Evolutionary conservation across 345 rosid species (phyloP), one percentile per base, ranked within the genome.

Genomic region (Nasturtium officinale): DNA sequence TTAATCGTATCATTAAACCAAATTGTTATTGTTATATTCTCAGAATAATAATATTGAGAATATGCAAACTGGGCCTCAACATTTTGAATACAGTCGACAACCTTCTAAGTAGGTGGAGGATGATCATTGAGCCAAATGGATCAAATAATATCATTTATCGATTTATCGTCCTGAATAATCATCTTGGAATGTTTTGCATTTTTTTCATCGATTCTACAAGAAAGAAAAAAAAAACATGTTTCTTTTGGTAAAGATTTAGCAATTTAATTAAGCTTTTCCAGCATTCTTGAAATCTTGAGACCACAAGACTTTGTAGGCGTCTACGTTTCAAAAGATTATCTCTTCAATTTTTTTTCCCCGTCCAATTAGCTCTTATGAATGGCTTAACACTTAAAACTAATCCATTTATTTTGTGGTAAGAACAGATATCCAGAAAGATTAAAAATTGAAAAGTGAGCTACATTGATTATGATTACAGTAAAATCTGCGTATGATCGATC

Each of bases 391-490:
- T 38, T 20, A 6, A 20, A 53, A 42, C 65, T 73, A 55, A 73
- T 55, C 13, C 9, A 54, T 42, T 72, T 53, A 72, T 67, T 60
- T 51, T 60, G 78, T 69, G 71, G 65, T 54, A 69, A 76, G 65
- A 62, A 76, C 45, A 62, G 9, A 69, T 8, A 69, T 69, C 35
- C 51, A 75, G 5, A 50, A 53, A 63, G 11, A 42, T 60, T 23
- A 10, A 40, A 30, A 69, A 69, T 20, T 35, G 62, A 57, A 33
- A 61, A 52, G 51, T 61, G 28, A 63, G 66, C 71, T 76, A 69
- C 75, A 63, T 29, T 62, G 71, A 62, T 32, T 61, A 61, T 62
- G 70, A 46, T 50, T 76, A 69, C 75, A 69, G 18, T 76, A 62
- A 61, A 69, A 62, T 62, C 68, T 69, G 35, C 28, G 42, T 67